A percentile compares a stretch with the other conserved stretches of the same genome.
Evolutionary conservation across 768 basidiomycete genomes (phyloP).

Genomic region (Porpolomopsis calyptriformis): DNA sequence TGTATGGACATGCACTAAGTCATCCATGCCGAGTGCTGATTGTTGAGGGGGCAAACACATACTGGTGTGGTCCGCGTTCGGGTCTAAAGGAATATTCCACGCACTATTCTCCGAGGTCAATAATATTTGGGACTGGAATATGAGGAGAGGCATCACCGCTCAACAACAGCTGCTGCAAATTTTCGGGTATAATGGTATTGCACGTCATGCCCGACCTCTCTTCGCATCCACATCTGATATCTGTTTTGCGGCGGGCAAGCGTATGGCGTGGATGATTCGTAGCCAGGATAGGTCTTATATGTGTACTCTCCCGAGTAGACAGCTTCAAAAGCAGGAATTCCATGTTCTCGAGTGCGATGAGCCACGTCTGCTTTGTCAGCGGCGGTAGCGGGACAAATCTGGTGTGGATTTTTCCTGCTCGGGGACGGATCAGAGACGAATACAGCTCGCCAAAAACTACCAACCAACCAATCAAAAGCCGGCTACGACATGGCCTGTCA

Average conservation of each 20-base stretch:
- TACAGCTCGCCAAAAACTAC: conserved; percentile 3
- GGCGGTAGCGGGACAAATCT: conserved; percentile 23
- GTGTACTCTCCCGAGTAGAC: conserved; percentile 9
- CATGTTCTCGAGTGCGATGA: conserved; percentile 25
- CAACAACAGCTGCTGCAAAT: conserved; percentile 32
- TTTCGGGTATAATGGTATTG: conserved; percentile 46
- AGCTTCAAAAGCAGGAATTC: conserved; percentile 40
- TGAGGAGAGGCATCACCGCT: conserved; percentile 22
- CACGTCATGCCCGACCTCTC: conserved; percentile 24
- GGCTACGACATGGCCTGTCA: conserved; percentile 29
- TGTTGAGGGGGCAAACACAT: conserved; percentile 1
- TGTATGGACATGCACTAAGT: conserved; percentile 11
- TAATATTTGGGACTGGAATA: neutral
- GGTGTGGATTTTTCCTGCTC: conserved; percentile 50
- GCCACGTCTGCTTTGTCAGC: conserved; percentile 24
- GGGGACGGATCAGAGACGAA: neutral
- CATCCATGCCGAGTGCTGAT: neutral
- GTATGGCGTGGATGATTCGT: conserved; percentile 32
- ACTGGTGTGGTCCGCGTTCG: conserved; percentile 45
- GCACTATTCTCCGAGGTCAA: conserved; percentile 25
- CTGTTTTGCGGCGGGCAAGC: conserved; percentile 33
- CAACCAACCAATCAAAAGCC: conserved; percentile 57
- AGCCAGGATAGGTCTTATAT: conserved; percentile 33
- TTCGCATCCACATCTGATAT: conserved; percentile 30
- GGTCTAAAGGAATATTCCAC: conserved; percentile 41